Conservation (phyloP, 768 basidiomycete species). For the Tephrocybe sp. region DNA sequence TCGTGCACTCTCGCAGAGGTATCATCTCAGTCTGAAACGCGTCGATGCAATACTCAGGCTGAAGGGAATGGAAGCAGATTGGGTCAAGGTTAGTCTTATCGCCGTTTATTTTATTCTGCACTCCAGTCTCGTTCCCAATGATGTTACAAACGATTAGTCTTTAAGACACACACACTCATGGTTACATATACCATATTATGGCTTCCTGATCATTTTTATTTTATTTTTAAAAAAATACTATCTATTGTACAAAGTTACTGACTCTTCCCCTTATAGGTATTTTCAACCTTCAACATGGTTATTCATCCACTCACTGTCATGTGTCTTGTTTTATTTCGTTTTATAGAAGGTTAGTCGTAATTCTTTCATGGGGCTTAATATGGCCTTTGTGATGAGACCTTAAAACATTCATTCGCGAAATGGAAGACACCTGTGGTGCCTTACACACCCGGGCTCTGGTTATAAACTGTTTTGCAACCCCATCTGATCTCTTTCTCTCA, state of each 20-base stretch:
- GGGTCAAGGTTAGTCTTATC: slow-evolving; percentile 60
- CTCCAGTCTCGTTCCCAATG: slow-evolving; percentile 19
- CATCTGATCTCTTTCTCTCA: slow-evolving; percentile 47
- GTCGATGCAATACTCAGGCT: too few species aligned
- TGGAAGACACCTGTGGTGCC: slow-evolving; percentile 55
- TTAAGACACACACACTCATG: slow-evolving; percentile 67
- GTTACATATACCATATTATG: slow-evolving; percentile 47
- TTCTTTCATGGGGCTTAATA: background rate
- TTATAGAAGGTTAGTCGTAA: slow-evolving; percentile 36
- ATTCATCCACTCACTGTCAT: background rate
- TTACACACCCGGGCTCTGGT: slow-evolving; percentile 61
- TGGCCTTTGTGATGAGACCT: slow-evolving; percentile 45
- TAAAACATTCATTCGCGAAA: slow-evolving; percentile 64
- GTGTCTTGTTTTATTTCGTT: slow-evolving; percentile 16
- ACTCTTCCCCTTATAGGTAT: slow-evolving; percentile 21
- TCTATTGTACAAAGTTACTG: slow-evolving; percentile 4
- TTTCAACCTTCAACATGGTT: background rate
- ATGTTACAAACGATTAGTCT: slow-evolving; percentile 92
- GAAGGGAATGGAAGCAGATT: too few species aligned
- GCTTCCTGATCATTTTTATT: slow-evolving; percentile 21
- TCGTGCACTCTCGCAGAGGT: slow-evolving; percentile 56
- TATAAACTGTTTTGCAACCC: slow-evolving; percentile 60
- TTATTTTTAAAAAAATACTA: slow-evolving; percentile 7
- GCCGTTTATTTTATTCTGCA: slow-evolving; percentile 13
- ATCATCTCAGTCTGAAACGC: slow-evolving; percentile 72